A percentile compares a stretch with the other conserved stretches of the same genome.
Evolutionary conservation across 1,284 basidiomycete species (phyloP).

Genomic region (Melampsora larici-populina): DNA sequence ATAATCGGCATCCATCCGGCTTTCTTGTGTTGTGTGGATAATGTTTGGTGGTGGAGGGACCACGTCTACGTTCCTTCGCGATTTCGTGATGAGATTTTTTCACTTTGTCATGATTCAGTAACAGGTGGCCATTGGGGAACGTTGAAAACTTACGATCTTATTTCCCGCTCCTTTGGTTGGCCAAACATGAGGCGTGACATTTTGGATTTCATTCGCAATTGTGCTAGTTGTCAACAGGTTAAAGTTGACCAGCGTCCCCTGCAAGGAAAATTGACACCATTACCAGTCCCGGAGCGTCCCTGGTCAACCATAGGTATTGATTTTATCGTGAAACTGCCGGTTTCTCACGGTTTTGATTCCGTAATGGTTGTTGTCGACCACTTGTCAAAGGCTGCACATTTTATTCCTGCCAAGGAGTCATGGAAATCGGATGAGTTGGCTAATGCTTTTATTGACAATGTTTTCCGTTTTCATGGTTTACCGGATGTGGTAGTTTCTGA

Average conservation of each 20-base stretch:
- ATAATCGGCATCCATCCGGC: too few relatives aligned
- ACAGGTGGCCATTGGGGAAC: neutral
- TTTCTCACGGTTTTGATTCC: slow-evolving; percentile 53
- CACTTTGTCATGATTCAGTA: neutral
- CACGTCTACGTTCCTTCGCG: neutral
- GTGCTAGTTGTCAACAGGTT: slow-evolving; percentile 52
- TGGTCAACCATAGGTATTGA: slow-evolving; percentile 29
- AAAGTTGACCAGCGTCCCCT: slow-evolving; percentile 53
- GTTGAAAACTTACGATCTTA: neutral
- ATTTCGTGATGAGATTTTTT: neutral
- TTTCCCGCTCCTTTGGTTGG: slow-evolving; percentile 16
- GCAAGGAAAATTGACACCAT: slow-evolving; percentile 54
- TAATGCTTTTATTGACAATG: neutral
- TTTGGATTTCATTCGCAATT: slow-evolving; percentile 44
- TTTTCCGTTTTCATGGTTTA: slow-evolving; percentile 24
- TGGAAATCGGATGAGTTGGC: neutral
- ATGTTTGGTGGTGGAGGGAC: neutral
- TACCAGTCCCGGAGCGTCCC: slow-evolving; percentile 53
- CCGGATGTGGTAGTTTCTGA: slow-evolving; percentile 13
- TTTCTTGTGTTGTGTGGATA: neutral
- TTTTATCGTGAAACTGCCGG: slow-evolving; percentile 18
- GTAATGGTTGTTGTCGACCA: too few relatives aligned
- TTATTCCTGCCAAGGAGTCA: slow-evolving; percentile 47
- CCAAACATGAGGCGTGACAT: neutral
- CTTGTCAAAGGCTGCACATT: too few relatives aligned